Conservation (phyloP, 2,329 filamentous ascomycete genomes). For the Penicillium glabrum region DNA sequence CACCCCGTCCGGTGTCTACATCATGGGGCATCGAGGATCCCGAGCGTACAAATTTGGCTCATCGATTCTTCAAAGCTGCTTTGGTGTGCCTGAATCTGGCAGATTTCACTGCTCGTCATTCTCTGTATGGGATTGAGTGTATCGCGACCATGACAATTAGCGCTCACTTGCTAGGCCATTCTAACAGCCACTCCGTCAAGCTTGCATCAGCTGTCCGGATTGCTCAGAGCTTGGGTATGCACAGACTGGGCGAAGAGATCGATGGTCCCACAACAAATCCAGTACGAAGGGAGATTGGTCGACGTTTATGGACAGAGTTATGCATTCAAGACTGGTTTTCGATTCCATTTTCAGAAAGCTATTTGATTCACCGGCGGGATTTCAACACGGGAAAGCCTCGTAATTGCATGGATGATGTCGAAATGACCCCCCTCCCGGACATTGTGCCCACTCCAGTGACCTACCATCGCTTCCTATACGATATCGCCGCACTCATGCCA, state of each 20-base stretch:
- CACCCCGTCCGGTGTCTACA: not conserved
- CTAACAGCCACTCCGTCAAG: slow-evolving; percentile 49
- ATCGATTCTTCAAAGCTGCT: not conserved
- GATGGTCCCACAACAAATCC: not conserved
- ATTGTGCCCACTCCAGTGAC: not conserved
- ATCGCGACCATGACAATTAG: slow-evolving; percentile 49
- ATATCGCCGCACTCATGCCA: not conserved
- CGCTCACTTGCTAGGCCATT: slow-evolving; percentile 51
- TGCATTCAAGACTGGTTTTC: slow-evolving; percentile 46
- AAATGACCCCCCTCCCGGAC: not conserved
- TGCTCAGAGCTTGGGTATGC: slow-evolving; percentile 49
- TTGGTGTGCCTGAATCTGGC: not conserved
- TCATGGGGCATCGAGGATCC: not conserved
- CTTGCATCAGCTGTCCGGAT: slow-evolving; percentile 48
- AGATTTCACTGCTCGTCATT: not conserved
- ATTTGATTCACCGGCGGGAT: slow-evolving; percentile 25
- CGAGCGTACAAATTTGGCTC: not conserved
- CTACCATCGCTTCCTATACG: not conserved
- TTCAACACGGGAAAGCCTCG: not conserved
- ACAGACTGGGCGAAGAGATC: slow-evolving; percentile 33
- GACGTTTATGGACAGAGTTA: slow-evolving; percentile 40
- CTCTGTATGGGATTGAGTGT: not conserved
- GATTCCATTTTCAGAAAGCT: slow-evolving; percentile 41
- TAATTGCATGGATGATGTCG: not conserved
- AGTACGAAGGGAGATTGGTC: slow-evolving; percentile 34